phyloP scores from a whole-genome alignment of 1,284 basidiomycete genomes.

The Fomitiporia mediterranea region DNA sequence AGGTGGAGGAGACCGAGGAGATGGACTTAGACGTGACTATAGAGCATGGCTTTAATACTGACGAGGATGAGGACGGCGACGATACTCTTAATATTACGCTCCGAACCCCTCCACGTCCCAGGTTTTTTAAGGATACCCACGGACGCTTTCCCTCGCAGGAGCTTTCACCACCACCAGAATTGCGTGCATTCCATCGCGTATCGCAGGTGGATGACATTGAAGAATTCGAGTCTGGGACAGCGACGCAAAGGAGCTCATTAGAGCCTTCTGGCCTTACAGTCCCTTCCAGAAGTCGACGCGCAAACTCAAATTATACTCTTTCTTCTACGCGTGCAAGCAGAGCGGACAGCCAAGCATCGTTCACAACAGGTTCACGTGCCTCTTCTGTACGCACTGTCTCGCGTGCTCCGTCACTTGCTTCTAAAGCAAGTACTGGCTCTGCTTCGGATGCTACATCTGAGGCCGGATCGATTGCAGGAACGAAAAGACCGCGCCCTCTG shows the following conservation, averaged over 20 bases:
- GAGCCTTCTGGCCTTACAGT: neutral
- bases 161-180: neutral
- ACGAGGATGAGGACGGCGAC: slow-evolving; percentile 34
- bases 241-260: too few relatives aligned
- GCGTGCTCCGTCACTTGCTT: slow-evolving; percentile 16
- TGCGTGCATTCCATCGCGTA: neutral
- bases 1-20: neutral
- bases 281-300: neutral
- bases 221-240: neutral
- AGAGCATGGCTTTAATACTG: neutral
- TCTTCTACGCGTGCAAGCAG: slow-evolving; percentile 11
- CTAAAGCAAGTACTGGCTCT: slow-evolving; percentile 6
- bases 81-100: slow-evolving; percentile 62
- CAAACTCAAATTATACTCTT: slow-evolving; percentile 19
- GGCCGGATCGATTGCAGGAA: slow-evolving; percentile 5
- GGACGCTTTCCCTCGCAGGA: neutral
- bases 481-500: slow-evolving; percentile 13
- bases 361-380: slow-evolving; percentile 12
- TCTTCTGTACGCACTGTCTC: slow-evolving; percentile 10
- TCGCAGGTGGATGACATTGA: slow-evolving; percentile 1
- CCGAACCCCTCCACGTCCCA: slow-evolving; percentile 44
- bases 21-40: slow-evolving; percentile 19
- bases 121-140: neutral
- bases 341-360: slow-evolving; percentile 9
- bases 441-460: slow-evolving; percentile 3